Conservation (phyloP, 2,329 filamentous ascomycete species). For the Sarocladium kiliense region DNA sequence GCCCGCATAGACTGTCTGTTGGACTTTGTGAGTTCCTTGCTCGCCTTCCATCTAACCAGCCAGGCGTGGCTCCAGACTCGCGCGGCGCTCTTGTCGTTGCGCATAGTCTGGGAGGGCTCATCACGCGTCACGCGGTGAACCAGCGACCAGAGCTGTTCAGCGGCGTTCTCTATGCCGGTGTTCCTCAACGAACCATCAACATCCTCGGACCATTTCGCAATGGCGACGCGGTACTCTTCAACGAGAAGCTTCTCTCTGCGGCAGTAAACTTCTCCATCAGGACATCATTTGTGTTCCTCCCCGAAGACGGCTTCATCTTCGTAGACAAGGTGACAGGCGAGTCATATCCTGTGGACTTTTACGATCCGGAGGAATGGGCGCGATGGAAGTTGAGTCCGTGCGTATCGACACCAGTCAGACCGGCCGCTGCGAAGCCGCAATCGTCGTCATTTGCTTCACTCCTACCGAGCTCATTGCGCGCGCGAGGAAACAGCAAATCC, state of each 20-base stretch:
- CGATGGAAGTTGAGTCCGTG: constrained; percentile 75
- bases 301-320: constrained; percentile 83
- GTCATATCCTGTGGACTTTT: constrained; percentile 79
- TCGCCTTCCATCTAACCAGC: constrained; percentile 67
- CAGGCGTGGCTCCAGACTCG: constrained; percentile 42
- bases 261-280: constrained; percentile 91
- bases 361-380: constrained; percentile 73
- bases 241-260: constrained; percentile 82
- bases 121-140: constrained; percentile 85
- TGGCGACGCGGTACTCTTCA: constrained; percentile 87
- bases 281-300: constrained; percentile 79
- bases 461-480: constrained; percentile 38
- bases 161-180: constrained; percentile 80
- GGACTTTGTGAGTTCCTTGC: constrained; percentile 71
- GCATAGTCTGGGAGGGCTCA: constrained; percentile 81
- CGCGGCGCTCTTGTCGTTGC: constrained; percentile 77
- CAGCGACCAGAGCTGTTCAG: constrained; percentile 77
- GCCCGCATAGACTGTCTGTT: constrained; percentile 68
- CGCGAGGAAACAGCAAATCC: constrained; percentile 35
- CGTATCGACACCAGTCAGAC: constrained; percentile 56
- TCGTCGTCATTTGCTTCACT: constrained; percentile 38
- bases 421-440: constrained; percentile 40
- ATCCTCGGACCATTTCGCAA: constrained; percentile 85
- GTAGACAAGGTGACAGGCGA: constrained; percentile 77
- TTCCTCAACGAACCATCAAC: constrained; percentile 82